Percentiles rank a stretch among this genome's conserved stretches.
Evolutionary conservation across 2,329 filamentous ascomycete species (phyloP).

Genomic region (Talaromyces sp.): DNA sequence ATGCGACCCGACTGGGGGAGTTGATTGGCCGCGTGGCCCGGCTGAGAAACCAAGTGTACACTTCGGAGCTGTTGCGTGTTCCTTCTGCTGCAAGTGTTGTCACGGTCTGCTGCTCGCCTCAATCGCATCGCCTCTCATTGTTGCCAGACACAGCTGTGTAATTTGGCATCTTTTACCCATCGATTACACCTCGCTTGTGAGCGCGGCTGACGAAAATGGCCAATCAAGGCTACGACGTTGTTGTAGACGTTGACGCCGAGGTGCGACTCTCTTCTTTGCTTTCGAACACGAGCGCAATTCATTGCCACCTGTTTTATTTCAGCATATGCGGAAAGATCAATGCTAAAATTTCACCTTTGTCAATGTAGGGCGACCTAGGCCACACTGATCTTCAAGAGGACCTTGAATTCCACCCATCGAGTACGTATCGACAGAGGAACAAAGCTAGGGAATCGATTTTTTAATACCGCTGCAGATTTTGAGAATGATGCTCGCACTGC

Average conservation of each 20-base stretch:
- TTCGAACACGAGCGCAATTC: neutral
- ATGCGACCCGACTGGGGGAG: neutral
- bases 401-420: slow-evolving; percentile 95
- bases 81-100: neutral
- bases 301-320: neutral
- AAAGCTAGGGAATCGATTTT: neutral
- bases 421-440: slow-evolving; percentile 35
- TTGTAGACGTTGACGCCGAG: slow-evolving; percentile 96
- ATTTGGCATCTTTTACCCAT: neutral
- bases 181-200: neutral
- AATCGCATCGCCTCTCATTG: neutral
- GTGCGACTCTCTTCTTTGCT: slow-evolving; percentile 42
- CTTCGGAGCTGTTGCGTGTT: slow-evolving; percentile 2
- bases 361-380: slow-evolving; percentile 78
- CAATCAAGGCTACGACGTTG: slow-evolving; percentile 89
- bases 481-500: slow-evolving; percentile 52
- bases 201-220: slow-evolving; percentile 50
- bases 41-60: slow-evolving; percentile 12
- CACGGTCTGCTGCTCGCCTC: neutral
- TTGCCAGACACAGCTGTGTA: neutral
- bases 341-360: slow-evolving; percentile 11
- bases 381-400: slow-evolving; percentile 98
- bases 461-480: slow-evolving; percentile 52
- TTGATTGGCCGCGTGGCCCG: neutral
- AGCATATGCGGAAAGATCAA: neutral